Base-by-base conservation (phyloP, 768 basidiomycete species). In the Kwoniella mangroviensis region DNA sequence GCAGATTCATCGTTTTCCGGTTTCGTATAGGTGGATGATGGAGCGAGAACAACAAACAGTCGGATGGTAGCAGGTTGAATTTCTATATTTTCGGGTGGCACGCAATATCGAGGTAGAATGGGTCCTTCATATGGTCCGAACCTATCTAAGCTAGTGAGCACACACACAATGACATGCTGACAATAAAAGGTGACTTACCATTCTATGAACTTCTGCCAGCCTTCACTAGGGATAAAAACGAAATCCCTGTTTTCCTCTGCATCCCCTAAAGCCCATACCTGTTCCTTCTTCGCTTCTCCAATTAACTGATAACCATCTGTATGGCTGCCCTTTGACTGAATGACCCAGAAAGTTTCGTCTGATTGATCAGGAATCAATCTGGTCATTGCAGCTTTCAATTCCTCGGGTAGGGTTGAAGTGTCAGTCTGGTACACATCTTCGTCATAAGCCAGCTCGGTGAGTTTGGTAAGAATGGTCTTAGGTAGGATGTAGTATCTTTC, bases 181-280 rank as follows among this genome's bases (percentile, higher is more conserved):
- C 57, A 4, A 15, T 19, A 52, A 12, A 21, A 26, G 40, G 19
- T 22, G 19, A 86, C 89, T 74, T 73, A 93, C 95, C 93, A 94
- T 61, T 85, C 72, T 9, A 85, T 82, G 49, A 97, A 86, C 21
- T 86, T 84, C 22, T 85, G 77, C 94, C 93, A 96, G 22, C 88
- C 89, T 26, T 86, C 86, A 68, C 86, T 84, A 1, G 93, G 92
- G 3, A 97, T 86, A 73, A 88, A 91, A 80, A 92, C 90, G 62
- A 91, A 87, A 78, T 97, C 83, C 43, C 80, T 76, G 22, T 88
- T 87, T 77, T 94, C 92, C 87, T 34, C 88, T 49, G 61, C 63
- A 51, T 69, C 61, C 2, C 61, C 68, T 45, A 58, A 21, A 34
- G 61, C 54, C 68, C 68, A 69, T 2, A 69, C 68, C 22, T 69